Evolutionary conservation across 441 rosid genomes (phyloP).

Genomic region (Bocquillonia castaneifolia): DNA sequence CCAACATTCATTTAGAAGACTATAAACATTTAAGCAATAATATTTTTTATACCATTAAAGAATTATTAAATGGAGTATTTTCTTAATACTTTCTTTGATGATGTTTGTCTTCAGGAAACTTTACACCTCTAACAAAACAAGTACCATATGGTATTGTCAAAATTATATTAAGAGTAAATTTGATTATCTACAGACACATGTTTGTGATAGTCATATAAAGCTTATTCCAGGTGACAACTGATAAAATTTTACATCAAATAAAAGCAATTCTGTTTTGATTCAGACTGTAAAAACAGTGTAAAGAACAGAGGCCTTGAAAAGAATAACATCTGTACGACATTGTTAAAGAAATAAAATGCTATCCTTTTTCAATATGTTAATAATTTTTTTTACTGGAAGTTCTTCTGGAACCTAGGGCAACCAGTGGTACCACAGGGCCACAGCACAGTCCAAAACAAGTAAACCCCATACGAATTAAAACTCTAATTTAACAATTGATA

Average conservation of each 20-base stretch:
- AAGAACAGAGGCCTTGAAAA: constrained; percentile 3
- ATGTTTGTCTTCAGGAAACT: background rate
- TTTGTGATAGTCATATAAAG: background rate
- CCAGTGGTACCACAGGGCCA: background rate
- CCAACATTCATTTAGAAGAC: background rate
- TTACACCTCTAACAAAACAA: background rate
- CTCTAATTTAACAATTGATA: background rate
- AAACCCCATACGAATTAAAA: background rate
- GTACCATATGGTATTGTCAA: no score
- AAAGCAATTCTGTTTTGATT: background rate
- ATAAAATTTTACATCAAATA: background rate
- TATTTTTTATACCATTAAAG: background rate
- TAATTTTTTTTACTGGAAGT: background rate
- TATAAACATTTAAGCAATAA: background rate
- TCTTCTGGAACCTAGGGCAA: constrained; percentile 1
- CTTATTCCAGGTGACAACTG: background rate
- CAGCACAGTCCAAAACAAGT: background rate
- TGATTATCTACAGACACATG: background rate
- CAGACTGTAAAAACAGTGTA: background rate
- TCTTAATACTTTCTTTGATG: background rate
- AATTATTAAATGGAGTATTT: background rate
- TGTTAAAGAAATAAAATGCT: background rate
- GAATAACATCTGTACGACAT: background rate
- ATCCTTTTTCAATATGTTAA: background rate
- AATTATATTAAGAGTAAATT: background rate